Conservation (phyloP, 306 rosid species). For the Cicer chorassanicum region DNA sequence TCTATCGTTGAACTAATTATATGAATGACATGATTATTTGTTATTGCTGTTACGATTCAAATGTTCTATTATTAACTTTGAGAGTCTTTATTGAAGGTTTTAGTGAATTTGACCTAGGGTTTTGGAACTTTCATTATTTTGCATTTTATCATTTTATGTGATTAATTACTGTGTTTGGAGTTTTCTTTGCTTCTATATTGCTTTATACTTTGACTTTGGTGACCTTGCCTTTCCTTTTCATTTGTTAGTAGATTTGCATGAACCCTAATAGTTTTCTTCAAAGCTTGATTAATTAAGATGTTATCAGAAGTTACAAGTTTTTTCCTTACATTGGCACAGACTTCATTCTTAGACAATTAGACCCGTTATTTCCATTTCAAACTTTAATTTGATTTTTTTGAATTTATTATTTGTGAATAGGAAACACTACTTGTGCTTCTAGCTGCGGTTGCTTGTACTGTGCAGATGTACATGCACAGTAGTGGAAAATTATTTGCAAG, state of each 20-base stretch:
- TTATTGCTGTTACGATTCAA: constrained; percentile 37
- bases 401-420: constrained; percentile 43
- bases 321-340: constrained; percentile 12
- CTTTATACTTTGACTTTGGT: constrained; percentile 36
- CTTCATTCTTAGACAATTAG: constrained; percentile 15
- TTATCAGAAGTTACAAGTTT: constrained; percentile 31
- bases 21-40: constrained; percentile 18
- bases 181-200: constrained; percentile 21
- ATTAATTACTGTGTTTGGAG: constrained; percentile 34
- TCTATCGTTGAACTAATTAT: constrained; percentile 38
- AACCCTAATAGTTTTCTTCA: constrained; percentile 55
- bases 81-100: constrained; percentile 35
- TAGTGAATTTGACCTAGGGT: constrained; percentile 64
- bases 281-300: constrained; percentile 48
- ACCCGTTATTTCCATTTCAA: constrained; percentile 34
- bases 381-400: constrained; percentile 30
- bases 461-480: constrained; percentile 51
- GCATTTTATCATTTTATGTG: constrained; percentile 63
- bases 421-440: constrained; percentile 41
- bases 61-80: constrained; percentile 38
- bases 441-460: constrained; percentile 43
- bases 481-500: constrained; percentile 48
- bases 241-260: constrained; percentile 42
- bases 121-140: constrained; percentile 46
- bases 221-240: constrained; percentile 29